Conservation (phyloP, 768 basidiomycete genomes). For the Leccinum subtestaceum region DNA sequence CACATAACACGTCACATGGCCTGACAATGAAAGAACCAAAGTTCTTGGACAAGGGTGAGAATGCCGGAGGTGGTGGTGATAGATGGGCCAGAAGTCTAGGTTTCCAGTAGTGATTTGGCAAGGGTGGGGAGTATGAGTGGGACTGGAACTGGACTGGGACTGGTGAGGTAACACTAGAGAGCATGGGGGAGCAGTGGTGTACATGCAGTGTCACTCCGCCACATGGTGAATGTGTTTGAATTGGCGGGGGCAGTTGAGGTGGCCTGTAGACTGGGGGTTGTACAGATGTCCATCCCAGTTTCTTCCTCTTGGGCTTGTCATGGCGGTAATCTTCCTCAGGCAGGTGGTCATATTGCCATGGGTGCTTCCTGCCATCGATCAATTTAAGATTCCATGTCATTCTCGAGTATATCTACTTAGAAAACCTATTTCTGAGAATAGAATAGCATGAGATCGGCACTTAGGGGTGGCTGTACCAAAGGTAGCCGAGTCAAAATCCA, state of each 20-base stretch:
- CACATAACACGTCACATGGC: too few species aligned
- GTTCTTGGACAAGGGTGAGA: slow-evolving; percentile 40
- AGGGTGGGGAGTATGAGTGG: slow-evolving; percentile 39
- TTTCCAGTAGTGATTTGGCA: slow-evolving; percentile 31
- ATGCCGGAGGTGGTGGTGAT: slow-evolving; percentile 31
- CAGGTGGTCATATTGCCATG: slow-evolving; percentile 38
- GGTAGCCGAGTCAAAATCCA: too few species aligned
- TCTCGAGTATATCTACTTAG: too few species aligned
- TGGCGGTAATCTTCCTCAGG: slow-evolving; percentile 47
- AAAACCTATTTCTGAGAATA: too few species aligned
- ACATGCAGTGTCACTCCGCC: slow-evolving; percentile 19
- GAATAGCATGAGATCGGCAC: too few species aligned
- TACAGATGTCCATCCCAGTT: slow-evolving; percentile 23
- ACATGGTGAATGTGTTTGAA: slow-evolving; percentile 14
- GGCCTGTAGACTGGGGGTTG: slow-evolving; percentile 21
- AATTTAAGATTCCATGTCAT: too few species aligned
- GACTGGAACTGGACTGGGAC: slow-evolving; percentile 31
- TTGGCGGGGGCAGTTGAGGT: slow-evolving; percentile 1
- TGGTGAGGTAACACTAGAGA: slow-evolving; percentile 22
- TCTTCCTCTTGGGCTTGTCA: slow-evolving; percentile 23
- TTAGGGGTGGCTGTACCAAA: too few species aligned
- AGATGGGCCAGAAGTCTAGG: slow-evolving; percentile 36
- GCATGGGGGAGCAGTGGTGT: slow-evolving; percentile 17
- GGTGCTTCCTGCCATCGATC: slow-evolving; percentile 21
- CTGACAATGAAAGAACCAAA: slow-evolving; percentile 7